These are phyloP conservation scores for Purshia tridentata DNA, from an alignment of 306 rosid species.

Conservation along the genomic window DNA sequence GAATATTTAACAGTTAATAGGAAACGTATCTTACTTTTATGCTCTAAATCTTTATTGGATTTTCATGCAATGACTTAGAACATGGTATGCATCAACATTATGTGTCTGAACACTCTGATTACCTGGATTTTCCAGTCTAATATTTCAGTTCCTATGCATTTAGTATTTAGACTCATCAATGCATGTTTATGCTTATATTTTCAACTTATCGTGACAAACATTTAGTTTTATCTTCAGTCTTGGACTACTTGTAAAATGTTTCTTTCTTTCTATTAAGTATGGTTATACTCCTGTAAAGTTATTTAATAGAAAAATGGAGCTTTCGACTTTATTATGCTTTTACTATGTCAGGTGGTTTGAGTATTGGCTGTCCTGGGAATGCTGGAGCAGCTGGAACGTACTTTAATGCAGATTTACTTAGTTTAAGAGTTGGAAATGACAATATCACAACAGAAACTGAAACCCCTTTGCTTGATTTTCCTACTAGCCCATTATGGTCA, in stretches of 20 bases:
- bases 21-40: too few relatives aligned
- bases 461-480: constrained; percentile 96
- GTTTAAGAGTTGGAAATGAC: constrained; percentile 91
- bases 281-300: constrained; percentile 5
- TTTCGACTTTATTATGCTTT: constrained; percentile 26
- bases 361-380: constrained; percentile 90
- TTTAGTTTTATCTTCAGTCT: background rate
- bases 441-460: constrained; percentile 94
- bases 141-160: background rate
- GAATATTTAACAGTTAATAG: too few relatives aligned
- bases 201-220: background rate
- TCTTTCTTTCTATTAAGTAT: background rate
- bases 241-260: background rate
- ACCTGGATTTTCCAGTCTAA: too few relatives aligned
- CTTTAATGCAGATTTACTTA: constrained; percentile 83
- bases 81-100: too few relatives aligned
- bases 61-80: too few relatives aligned
- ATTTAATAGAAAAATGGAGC: constrained; percentile 11
- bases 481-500: constrained; percentile 87
- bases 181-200: background rate
- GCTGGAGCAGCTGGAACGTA: constrained; percentile 98
- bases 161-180: background rate
- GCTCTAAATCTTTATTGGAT: too few relatives aligned
- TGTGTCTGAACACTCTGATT: too few relatives aligned
- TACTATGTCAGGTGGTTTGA: constrained; percentile 75